Evolutionary conservation across 2,329 filamentous ascomycete genomes (phyloP).

Genomic region (Stemphylium beticola): DNA sequence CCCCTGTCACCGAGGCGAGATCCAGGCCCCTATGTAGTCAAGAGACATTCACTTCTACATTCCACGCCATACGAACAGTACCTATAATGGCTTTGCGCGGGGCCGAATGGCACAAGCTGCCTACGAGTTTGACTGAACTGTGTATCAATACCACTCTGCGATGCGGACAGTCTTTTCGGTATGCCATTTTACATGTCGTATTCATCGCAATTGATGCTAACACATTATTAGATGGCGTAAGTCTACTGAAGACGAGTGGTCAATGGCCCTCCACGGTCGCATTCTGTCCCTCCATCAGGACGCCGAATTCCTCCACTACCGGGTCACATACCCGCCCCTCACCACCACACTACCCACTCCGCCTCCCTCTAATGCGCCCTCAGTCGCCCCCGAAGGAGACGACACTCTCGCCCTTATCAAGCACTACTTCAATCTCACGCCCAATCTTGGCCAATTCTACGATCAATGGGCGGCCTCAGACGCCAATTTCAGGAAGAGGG

Average conservation of each 20-base stretch:
- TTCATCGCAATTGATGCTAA: constrained; percentile 11
- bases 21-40: background rate
- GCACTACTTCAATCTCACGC: constrained; percentile 84
- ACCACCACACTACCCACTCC: constrained; percentile 43
- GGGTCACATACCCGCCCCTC: constrained; percentile 64
- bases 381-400: constrained; percentile 56
- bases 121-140: constrained; percentile 80
- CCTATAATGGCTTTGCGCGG: constrained; percentile 55
- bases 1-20: constrained; percentile 16
- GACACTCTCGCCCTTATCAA: constrained; percentile 77
- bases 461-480: constrained; percentile 85
- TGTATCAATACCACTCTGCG: constrained; percentile 93
- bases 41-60: constrained; percentile 5
- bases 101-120: constrained; percentile 87
- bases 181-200: constrained; percentile 7
- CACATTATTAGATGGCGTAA: constrained; percentile 75
- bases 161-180: constrained; percentile 92
- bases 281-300: constrained; percentile 88
- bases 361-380: constrained; percentile 48
- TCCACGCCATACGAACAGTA: background rate
- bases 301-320: constrained; percentile 77
- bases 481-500: constrained; percentile 85
- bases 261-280: constrained; percentile 83
- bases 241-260: constrained; percentile 81
- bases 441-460: constrained; percentile 80